Percentiles rank a stretch among this genome's conserved stretches.
Evolutionary conservation across 768 basidiomycete genomes (phyloP).

Genomic region (Dentipellis sp.): DNA sequence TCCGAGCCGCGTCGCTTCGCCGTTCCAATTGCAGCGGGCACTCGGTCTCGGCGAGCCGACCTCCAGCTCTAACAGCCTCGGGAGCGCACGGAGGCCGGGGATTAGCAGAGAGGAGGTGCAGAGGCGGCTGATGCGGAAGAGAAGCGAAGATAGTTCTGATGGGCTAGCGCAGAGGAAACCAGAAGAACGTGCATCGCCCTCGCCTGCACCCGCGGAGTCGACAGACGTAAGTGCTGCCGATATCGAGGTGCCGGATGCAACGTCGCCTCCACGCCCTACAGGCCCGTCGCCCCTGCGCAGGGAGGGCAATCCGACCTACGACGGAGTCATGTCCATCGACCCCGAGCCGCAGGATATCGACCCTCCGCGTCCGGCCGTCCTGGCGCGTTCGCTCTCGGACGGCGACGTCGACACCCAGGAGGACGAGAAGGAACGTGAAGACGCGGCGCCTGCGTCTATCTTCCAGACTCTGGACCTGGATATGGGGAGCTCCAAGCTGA

Average conservation of each 20-base stretch:
- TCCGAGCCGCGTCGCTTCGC: slow-evolving; percentile 10
- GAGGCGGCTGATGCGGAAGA: slow-evolving; percentile 34
- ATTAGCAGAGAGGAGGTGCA: slow-evolving; percentile 49
- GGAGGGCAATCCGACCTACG: slow-evolving; percentile 20
- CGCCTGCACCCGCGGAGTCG: neutral
- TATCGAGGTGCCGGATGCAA: neutral
- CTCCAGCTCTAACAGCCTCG: slow-evolving; percentile 14
- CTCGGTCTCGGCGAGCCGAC: slow-evolving; percentile 7
- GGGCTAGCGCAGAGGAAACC: slow-evolving; percentile 11
- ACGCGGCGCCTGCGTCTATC: slow-evolving; percentile 1
- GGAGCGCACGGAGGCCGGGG: slow-evolving; percentile 24
- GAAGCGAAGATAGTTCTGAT: slow-evolving; percentile 33
- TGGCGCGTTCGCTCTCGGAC: slow-evolving; percentile 18
- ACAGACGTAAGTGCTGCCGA: neutral
- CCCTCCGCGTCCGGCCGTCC: slow-evolving; percentile 21
- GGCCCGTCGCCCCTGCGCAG: slow-evolving; percentile 1
- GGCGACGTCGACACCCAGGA: slow-evolving; percentile 3
- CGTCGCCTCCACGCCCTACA: neutral
- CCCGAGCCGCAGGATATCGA: slow-evolving; percentile 24
- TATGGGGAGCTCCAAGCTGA: neutral
- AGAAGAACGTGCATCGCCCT: neutral
- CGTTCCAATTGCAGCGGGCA: neutral
- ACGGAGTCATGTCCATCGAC: slow-evolving; percentile 25
- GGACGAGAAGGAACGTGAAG: neutral
- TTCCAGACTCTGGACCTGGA: slow-evolving; percentile 19